Percentiles rank a stretch among this genome's conserved stretches.
These are phyloP conservation scores for Tetrahymena elliotti DNA, from an alignment of 73 alveolate species.

Conservation along the genomic window DNA sequence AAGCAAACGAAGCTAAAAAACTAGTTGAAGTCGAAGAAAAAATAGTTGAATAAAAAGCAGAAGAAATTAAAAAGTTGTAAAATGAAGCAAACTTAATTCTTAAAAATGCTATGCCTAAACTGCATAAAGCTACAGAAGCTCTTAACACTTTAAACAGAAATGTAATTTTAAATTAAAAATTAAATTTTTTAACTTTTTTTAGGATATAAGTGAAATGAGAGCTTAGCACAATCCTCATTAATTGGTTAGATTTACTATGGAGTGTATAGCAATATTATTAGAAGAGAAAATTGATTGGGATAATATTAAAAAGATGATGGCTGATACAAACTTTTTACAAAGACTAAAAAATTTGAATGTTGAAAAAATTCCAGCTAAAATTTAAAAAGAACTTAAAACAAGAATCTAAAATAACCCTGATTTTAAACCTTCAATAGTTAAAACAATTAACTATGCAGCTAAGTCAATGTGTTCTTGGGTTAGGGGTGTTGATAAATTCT, in stretches of 20 bases:
- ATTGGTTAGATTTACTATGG: slow-evolving; percentile 59
- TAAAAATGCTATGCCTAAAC: slow-evolving; percentile 78
- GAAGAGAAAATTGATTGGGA: slow-evolving; percentile 81
- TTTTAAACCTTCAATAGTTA: slow-evolving; percentile 55
- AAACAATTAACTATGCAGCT: slow-evolving; percentile 56
- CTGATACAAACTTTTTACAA: slow-evolving; percentile 52
- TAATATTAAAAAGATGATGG: slow-evolving; percentile 34
- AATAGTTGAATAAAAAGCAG: slow-evolving; percentile 52
- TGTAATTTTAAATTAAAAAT: neutral
- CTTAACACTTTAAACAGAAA: slow-evolving; percentile 77
- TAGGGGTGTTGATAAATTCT: slow-evolving; percentile 50
- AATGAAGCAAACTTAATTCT: slow-evolving; percentile 74
- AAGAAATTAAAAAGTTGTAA: slow-evolving; percentile 61
- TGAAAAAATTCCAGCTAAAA: slow-evolving; percentile 13
- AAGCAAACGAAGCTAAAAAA: slow-evolving; percentile 57
- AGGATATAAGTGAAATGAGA: slow-evolving; percentile 79
- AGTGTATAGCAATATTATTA: slow-evolving; percentile 69
- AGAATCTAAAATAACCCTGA: slow-evolving; percentile 53
- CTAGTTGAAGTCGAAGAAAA: slow-evolving; percentile 70
- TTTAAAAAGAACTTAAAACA: slow-evolving; percentile 41
- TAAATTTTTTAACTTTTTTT: neutral
- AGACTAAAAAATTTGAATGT: slow-evolving; percentile 54
- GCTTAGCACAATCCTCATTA: slow-evolving; percentile 79
- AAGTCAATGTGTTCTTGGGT: slow-evolving; percentile 66
- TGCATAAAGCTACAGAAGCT: slow-evolving; percentile 85